phyloP scores from a whole-genome alignment of 306 rosid species.

The Ormosia emarginata region DNA sequence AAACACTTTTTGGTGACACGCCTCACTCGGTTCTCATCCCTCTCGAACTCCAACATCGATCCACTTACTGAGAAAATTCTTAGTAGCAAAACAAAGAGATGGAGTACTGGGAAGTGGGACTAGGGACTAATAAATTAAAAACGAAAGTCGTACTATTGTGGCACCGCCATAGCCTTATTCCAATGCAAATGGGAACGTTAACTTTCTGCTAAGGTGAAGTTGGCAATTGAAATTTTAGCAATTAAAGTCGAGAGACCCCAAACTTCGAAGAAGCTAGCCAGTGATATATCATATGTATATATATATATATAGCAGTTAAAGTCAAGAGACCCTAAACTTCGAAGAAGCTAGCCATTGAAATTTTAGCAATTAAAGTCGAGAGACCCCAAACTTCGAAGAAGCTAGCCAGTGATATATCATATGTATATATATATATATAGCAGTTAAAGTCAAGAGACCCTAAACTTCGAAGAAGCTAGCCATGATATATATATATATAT shows the following conservation, averaged over 20 bases:
- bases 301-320: constrained; percentile 15
- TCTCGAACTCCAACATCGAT: constrained; percentile 19
- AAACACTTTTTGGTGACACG: constrained; percentile 15
- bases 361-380: constrained; percentile 17
- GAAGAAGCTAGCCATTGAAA: constrained; percentile 26
- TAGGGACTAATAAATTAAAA: neutral
- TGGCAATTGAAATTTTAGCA: constrained; percentile 26
- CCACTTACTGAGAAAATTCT: constrained; percentile 29
- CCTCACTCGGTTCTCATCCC: constrained; percentile 19
- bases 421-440: no score
- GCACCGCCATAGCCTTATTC: constrained; percentile 55
- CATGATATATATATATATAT: neutral
- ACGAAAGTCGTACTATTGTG: neutral
- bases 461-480: constrained; percentile 35
- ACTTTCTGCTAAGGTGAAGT: constrained; percentile 37
- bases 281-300: constrained; percentile 1
- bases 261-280: constrained; percentile 33
- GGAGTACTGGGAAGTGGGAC: neutral
- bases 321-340: constrained; percentile 26
- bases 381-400: constrained; percentile 32
- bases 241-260: constrained; percentile 15
- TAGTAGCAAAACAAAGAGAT: constrained; percentile 18
- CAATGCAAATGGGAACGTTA: constrained; percentile 23
- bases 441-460: constrained; percentile 13
- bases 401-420: constrained; percentile 9